Conservation (phyloP, 805 yeast genomes). For the Metschnikowia continentalis region DNA sequence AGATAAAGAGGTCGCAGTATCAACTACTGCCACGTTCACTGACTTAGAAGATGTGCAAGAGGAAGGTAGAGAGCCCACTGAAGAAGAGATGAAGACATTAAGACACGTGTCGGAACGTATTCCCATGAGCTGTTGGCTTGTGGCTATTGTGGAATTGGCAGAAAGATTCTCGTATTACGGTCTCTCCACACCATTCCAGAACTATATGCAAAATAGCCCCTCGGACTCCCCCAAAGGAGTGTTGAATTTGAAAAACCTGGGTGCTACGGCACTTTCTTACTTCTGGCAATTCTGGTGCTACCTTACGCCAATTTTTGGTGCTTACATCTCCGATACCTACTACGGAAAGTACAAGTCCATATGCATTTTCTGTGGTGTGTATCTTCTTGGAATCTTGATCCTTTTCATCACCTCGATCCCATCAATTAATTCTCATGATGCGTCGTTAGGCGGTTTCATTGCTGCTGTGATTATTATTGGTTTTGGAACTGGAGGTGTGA, state of each 20-base stretch:
- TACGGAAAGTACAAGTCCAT: constrained; percentile 71
- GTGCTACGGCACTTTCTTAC: constrained; percentile 14
- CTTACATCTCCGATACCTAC: constrained; percentile 61
- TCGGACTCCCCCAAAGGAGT: constrained; percentile 11
- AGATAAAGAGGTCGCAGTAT: neutral
- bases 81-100: constrained; percentile 47
- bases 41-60: constrained; percentile 7
- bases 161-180: constrained; percentile 16
- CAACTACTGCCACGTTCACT: neutral
- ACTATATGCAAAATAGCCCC: constrained; percentile 14
- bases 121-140: constrained; percentile 15
- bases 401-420: constrained; percentile 69
- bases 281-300: constrained; percentile 17
- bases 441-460: constrained; percentile 61
- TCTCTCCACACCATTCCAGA: constrained; percentile 16
- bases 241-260: constrained; percentile 8
- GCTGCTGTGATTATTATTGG: constrained; percentile 59
- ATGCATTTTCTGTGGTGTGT: constrained; percentile 52
- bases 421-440: constrained; percentile 40
- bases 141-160: constrained; percentile 14
- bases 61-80: constrained; percentile 38
- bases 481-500: constrained; percentile 76
- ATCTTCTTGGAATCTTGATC: constrained; percentile 57
- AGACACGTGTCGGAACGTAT: constrained; percentile 41
- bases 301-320: constrained; percentile 13